Evolutionary conservation across 345 rosid species (phyloP), one percentile per base, ranked within the genome.

Genomic region (Citrus inodora): DNA sequence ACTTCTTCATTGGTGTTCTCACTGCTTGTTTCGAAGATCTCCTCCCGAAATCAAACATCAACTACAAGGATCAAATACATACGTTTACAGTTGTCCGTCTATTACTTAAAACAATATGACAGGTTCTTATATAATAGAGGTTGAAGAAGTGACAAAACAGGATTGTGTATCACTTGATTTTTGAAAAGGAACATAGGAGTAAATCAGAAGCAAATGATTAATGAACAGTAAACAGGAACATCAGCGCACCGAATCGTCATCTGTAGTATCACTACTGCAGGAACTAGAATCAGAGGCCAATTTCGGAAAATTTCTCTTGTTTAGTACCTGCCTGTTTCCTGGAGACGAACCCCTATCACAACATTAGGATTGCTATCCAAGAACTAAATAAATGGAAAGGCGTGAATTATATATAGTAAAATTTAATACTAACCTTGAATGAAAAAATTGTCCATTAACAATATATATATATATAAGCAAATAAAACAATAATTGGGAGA

Each of bases 1-100:
- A 84, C 82, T 87, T 90, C 85, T 91, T 90, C 86, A 91, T 89
- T 0, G 93, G 93, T 35, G 87, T 81, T 63, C 90, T 92, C 59
- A 78, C 73, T 69, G 82, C 78, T 79, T 79, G 80, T 69, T 75
- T 85, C 35, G 87, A 79, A 61, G 83, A 85, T 82, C 82, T 82
- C 86, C 80, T 42, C 56, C 82, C 83, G 33, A 84, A 67, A 65
- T 90, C 89, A 83, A 82, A 79, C 51, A 68, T 85, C 78, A 91
- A 67, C 98, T 88, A 74, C 79, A 87, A 48, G 73, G 80, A 73
- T 71, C 67, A 83, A 71, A 81, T 56, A 7, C 55, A 71, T 73
- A 64, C 22, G 53, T 78, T 82, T 70, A 76, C 58, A 58, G 74
- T 69, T 79, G 14, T 33, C 37, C 32, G 4, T 37, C 42, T 33